Evolutionary conservation across 495 filamentous ascomycete genomes (phyloP).

Genomic region (Daldinia grandis): DNA sequence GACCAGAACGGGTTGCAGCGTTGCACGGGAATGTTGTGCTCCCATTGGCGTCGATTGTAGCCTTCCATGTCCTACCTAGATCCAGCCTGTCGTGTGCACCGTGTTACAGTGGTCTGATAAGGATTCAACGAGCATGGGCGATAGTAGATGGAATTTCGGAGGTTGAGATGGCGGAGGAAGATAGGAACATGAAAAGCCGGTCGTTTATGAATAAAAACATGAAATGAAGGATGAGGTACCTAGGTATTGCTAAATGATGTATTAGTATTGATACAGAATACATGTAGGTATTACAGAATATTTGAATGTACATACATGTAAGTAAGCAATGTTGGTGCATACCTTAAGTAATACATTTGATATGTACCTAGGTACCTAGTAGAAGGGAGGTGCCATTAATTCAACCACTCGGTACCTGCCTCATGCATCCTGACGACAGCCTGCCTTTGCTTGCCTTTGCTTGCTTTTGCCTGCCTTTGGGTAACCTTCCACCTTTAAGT

Average conservation of each 20-base stretch:
- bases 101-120: slow-evolving; percentile 24
- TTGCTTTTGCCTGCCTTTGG: neutral
- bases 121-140: neutral
- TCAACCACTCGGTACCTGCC: slow-evolving; percentile 16
- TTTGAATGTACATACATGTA: too few species aligned
- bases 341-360: too few species aligned
- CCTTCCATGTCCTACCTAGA: slow-evolving; percentile 31
- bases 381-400: slow-evolving; percentile 5
- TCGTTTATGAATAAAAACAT: neutral
- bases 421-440: slow-evolving; percentile 37
- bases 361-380: too few species aligned
- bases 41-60: slow-evolving; percentile 13
- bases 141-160: neutral
- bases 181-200: neutral
- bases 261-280: too few species aligned
- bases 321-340: neutral
- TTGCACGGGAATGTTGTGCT: slow-evolving; percentile 19
- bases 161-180: neutral
- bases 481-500: slow-evolving; percentile 1
- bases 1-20: slow-evolving; percentile 21
- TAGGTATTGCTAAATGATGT: too few species aligned
- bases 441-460: slow-evolving; percentile 2
- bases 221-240: neutral
- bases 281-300: too few species aligned
- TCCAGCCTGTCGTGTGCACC: slow-evolving; percentile 29